These are phyloP conservation scores for Prunus davidiana DNA, from an alignment of 306 rosid species.

Conservation along the genomic window DNA sequence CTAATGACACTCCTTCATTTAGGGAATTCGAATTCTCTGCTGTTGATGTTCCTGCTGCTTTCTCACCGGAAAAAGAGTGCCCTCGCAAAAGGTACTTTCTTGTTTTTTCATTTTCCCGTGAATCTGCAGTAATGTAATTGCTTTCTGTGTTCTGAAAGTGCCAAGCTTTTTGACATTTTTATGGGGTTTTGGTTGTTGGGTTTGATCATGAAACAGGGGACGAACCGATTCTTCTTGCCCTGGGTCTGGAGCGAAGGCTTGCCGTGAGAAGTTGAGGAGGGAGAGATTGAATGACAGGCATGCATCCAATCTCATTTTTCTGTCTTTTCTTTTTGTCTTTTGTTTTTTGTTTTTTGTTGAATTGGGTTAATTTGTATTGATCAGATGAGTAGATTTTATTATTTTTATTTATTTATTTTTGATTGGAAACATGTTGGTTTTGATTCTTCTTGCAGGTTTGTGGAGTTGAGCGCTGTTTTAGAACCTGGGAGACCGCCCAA, in stretches of 20 bases:
- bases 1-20: constrained; percentile 37
- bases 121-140: not conserved
- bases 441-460: constrained; percentile 45
- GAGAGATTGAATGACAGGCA: constrained; percentile 87
- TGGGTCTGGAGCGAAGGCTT: constrained; percentile 68
- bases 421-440: not conserved
- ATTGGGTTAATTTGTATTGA: not conserved
- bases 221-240: constrained; percentile 50
- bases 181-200: not conserved
- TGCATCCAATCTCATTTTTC: constrained; percentile 7
- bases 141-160: not conserved
- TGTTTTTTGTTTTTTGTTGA: not conserved
- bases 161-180: not conserved
- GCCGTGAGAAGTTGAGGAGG: constrained; percentile 88
- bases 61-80: constrained; percentile 35
- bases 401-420: not conserved
- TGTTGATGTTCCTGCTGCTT: constrained; percentile 33
- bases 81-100: constrained; percentile 62
- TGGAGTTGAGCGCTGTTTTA: constrained; percentile 74
- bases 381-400: not conserved
- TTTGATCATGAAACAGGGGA: constrained; percentile 37
- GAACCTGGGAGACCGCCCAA: constrained; percentile 76
- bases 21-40: constrained; percentile 42
- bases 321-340: not conserved
- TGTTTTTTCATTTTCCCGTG: not conserved